phyloP scores from a whole-genome alignment of 495 filamentous ascomycete species.

The Talaromyces trachyspermus region DNA sequence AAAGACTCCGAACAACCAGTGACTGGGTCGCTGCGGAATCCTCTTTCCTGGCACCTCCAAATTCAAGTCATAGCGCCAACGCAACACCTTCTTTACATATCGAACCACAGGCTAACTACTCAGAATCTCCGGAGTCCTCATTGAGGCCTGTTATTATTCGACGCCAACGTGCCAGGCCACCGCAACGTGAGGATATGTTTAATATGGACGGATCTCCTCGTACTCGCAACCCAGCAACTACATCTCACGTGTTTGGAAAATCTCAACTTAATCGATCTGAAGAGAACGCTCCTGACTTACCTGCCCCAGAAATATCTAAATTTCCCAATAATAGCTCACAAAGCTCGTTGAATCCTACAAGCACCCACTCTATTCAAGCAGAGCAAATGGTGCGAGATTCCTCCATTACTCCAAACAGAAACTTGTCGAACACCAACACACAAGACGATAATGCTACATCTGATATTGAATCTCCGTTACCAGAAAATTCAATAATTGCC shows the following conservation, averaged over 20 bases:
- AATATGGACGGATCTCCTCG: constrained; percentile 30
- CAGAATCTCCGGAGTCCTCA: constrained; percentile 1
- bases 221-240: background rate
- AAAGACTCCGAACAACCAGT: background rate
- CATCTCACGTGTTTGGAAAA: background rate
- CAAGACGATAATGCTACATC: background rate
- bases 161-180: constrained; percentile 2
- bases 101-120: background rate
- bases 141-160: background rate
- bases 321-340: background rate
- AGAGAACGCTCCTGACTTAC: background rate
- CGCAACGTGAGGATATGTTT: constrained; percentile 26
- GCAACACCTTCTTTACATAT: background rate
- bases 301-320: background rate
- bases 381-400: background rate
- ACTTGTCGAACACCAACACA: background rate
- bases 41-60: background rate
- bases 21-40: background rate
- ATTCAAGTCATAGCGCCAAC: background rate
- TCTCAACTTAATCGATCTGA: background rate
- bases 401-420: background rate
- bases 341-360: background rate
- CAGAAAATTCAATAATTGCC: constrained; percentile 18
- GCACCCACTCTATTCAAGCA: background rate
- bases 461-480: constrained; percentile 1